Percentiles rank a stretch among this genome's conserved stretches.
phyloP scores from a whole-genome alignment of 768 basidiomycete species.

The Mycena filopes region DNA sequence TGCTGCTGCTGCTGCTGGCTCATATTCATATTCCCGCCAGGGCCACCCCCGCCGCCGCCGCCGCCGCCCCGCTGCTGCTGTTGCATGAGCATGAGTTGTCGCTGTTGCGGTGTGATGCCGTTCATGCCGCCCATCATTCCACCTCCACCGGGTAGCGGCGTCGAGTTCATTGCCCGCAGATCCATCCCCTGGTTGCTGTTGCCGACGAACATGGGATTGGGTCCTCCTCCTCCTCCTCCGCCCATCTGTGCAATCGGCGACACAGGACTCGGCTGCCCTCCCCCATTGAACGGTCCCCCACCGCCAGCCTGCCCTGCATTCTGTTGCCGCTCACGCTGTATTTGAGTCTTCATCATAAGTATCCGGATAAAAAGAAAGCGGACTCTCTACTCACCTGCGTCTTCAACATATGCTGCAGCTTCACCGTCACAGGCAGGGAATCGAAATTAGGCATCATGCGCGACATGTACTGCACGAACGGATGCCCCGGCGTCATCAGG shows the following conservation, averaged over 20 bases:
- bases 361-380: not conserved
- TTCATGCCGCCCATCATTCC: slow-evolving; percentile 46
- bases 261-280: slow-evolving; percentile 35
- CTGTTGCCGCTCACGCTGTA: slow-evolving; percentile 40
- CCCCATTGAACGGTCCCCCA: slow-evolving; percentile 27
- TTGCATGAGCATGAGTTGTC: slow-evolving; percentile 38
- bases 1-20: slow-evolving; percentile 37
- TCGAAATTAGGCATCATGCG: slow-evolving; percentile 64
- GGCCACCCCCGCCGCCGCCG: slow-evolving; percentile 42
- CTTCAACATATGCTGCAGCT: slow-evolving; percentile 68
- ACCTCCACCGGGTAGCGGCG: slow-evolving; percentile 38
- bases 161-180: slow-evolving; percentile 34
- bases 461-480: slow-evolving; percentile 66
- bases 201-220: slow-evolving; percentile 34
- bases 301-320: slow-evolving; percentile 34
- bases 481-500: slow-evolving; percentile 66
- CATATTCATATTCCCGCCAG: slow-evolving; percentile 37
- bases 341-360: slow-evolving; percentile 25
- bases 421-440: slow-evolving; percentile 59
- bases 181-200: slow-evolving; percentile 34
- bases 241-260: slow-evolving; percentile 41
- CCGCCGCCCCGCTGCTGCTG: slow-evolving; percentile 45
- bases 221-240: slow-evolving; percentile 36
- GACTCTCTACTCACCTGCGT: slow-evolving; percentile 60
- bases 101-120: slow-evolving; percentile 38